Evolutionary conservation across 129 eudicot species (phyloP).

Genomic region (Flaveria linearis): DNA sequence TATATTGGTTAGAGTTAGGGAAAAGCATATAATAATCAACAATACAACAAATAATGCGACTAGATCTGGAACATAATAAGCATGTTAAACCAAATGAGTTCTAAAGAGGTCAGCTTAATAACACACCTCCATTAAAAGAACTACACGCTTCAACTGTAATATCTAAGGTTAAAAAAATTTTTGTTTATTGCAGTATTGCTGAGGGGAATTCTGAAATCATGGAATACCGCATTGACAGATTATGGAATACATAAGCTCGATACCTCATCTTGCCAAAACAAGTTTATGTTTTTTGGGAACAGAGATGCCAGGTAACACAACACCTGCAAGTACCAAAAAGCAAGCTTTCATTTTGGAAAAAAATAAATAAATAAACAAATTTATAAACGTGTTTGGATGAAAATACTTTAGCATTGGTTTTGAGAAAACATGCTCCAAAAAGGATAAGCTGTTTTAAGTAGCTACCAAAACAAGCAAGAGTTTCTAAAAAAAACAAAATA

Average conservation of each 20-base stretch:
- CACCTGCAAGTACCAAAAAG: constrained; percentile 56
- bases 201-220: not conserved
- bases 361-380: not conserved
- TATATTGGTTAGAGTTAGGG: constrained; percentile 49
- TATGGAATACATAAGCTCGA: constrained; percentile 35
- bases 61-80: constrained; percentile 19
- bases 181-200: not conserved
- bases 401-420: not conserved
- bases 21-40: constrained; percentile 18
- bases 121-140: not conserved
- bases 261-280: constrained; percentile 99
- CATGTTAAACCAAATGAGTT: constrained; percentile 14
- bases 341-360: constrained; percentile 33
- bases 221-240: constrained; percentile 12
- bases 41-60: constrained; percentile 12
- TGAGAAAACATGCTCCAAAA: not conserved
- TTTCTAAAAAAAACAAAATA: not conserved
- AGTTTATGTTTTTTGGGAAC: constrained; percentile 77
- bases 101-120: constrained; percentile 14
- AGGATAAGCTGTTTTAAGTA: not conserved
- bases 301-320: constrained; percentile 76
- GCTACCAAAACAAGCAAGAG: not conserved
- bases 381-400: not conserved
- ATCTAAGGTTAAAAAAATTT: not conserved
- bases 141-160: not conserved